Base-by-base conservation (phyloP, 2,329 filamentous ascomycete species). In the Arthrobotrys entomopaga region DNA sequence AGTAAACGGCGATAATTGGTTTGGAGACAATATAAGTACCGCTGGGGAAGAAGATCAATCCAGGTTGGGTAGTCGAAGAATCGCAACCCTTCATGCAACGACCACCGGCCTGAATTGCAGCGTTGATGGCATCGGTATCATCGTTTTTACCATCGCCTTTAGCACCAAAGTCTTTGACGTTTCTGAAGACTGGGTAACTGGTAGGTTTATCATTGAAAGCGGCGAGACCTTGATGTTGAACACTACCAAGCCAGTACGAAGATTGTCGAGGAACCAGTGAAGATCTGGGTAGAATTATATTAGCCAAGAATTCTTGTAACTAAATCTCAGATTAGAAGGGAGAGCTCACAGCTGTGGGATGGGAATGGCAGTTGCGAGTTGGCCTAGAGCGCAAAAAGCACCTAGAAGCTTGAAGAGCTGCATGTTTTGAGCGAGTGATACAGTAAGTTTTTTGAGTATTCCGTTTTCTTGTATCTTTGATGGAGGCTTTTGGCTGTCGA, bases 11-110 rank as follows among this genome's bases (percentile, higher is more conserved):
- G 61, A 93, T 83, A 77, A 98, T 88, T 26, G 93, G 91, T 79
- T 85, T 86, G 80, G 88, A 92, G 78, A 98, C 89, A 22, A 90
- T 80, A 80, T 97, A 98, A 64, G 89, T 96, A 77, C 94, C 93
- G 10, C 91, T 85, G 50, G 93, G 93, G 84, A 98, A 96, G 84
- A 96, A 98, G 63, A 98, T 88, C 16, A 98, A 84, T 22, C 92
- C 94, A 0, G 94, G 94, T 0, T 88, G 88, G 15, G 87, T 87
- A 1, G 94, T 98, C 26, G 87, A 87, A 1, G 92, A 96, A 80
- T 95, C 91, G 80, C 83, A 84, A 71, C 81, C 82, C 77, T 80
- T 78, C 42, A 81, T 80, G 74, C 83, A 84, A 42, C 83, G 81
- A 77, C 82, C 81, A 7, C 81, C 80, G 16, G 80, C 81, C 15